Evolutionary conservation across 225 moss, liverwort and hornwort genomes (phyloP), one percentile per base, ranked within the genome.

Genomic region (Sphagnum contortum): DNA sequence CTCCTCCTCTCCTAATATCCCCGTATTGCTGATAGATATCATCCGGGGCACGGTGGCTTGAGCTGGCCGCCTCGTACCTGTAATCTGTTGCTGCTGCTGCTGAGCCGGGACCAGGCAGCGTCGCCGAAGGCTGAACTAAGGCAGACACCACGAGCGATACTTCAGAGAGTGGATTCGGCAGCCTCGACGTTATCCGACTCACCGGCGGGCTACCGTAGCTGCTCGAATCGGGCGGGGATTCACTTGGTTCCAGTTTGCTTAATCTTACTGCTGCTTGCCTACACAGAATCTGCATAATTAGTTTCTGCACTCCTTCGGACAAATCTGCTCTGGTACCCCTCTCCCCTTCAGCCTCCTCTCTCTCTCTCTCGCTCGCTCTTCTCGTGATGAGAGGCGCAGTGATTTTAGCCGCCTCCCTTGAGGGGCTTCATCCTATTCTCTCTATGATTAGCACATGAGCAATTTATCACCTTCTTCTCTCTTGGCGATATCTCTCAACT

Each of bases 231-330:
- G 80, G 80, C 29, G 29, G 29, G 53, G 72, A 80, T 50, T 83
- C 83, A 74, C 55, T 77, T 3, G 80, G 80, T 75, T 83, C 83
- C 83, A 83, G 77, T 62, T 80, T 83, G 83, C 66, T 77, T 55
- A 83, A 48, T 74, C 83, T 75, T 63, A 29, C 11, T 74, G 74
- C 59, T 47, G 10, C 6, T 74, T 29, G 29, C 8, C 73, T 46
- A 58, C 68, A 61, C 48, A 79, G 69, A 76, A 83, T 79, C 79
- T 83, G 71, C 12, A 76, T 49, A 63, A 63, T 78, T 60, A 73
- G 54, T 29, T 29, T 1, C 29, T 29, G 29, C 29, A 29, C 29
- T 0, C 29, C 29, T 29, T 29, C 29, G 29, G 1, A 29, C 29
- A 29, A 29, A 29, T 29, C 29, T 29, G 29, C 29, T 29, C 0